A percentile compares a stretch with the other conserved stretches of the same genome.
phyloP scores from a whole-genome alignment of 2,329 filamentous ascomycete genomes.

The Alternaria consortialis region DNA sequence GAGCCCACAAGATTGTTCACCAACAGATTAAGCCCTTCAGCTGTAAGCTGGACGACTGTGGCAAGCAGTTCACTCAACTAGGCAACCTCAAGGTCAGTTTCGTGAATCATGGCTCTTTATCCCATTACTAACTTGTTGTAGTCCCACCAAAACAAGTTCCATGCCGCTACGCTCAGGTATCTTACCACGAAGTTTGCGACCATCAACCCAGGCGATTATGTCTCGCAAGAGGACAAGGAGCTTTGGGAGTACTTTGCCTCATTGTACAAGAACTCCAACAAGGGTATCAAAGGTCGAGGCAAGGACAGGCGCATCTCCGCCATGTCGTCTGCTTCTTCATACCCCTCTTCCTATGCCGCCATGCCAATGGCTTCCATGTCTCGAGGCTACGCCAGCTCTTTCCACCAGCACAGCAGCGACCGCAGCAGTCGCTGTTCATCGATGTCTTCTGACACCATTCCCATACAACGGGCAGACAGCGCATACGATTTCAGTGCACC shows the following conservation, averaged over 20 bases:
- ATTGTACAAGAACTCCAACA: slow-evolving; percentile 98
- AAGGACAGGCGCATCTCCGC: slow-evolving; percentile 76
- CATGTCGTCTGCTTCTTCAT: slow-evolving; percentile 36
- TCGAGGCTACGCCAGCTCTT: slow-evolving; percentile 33
- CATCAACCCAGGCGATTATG: slow-evolving; percentile 67
- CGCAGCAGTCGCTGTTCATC: slow-evolving; percentile 49
- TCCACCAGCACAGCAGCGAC: slow-evolving; percentile 42
- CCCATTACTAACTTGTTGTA: slow-evolving; percentile 48
- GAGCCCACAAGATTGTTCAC: slow-evolving; percentile 84
- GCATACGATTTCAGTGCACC: slow-evolving; percentile 45
- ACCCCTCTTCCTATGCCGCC: slow-evolving; percentile 36
- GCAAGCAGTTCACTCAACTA: slow-evolving; percentile 87
- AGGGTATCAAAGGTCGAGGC: slow-evolving; percentile 95
- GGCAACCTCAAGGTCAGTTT: slow-evolving; percentile 84
- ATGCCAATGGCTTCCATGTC: slow-evolving; percentile 31
- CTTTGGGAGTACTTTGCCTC: slow-evolving; percentile 84
- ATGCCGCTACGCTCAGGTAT: slow-evolving; percentile 74
- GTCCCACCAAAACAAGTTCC: slow-evolving; percentile 95
- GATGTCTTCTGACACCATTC: slow-evolving; percentile 40
- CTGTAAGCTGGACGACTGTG: slow-evolving; percentile 83
- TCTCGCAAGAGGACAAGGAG: slow-evolving; percentile 75
- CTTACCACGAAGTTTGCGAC: slow-evolving; percentile 76
- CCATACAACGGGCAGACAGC: slow-evolving; percentile 30
- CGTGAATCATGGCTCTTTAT: too few species aligned
- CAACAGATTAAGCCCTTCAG: slow-evolving; percentile 78